Base-by-base conservation (phyloP, 257 asterid genomes). In the Ehretia macrophylla region DNA sequence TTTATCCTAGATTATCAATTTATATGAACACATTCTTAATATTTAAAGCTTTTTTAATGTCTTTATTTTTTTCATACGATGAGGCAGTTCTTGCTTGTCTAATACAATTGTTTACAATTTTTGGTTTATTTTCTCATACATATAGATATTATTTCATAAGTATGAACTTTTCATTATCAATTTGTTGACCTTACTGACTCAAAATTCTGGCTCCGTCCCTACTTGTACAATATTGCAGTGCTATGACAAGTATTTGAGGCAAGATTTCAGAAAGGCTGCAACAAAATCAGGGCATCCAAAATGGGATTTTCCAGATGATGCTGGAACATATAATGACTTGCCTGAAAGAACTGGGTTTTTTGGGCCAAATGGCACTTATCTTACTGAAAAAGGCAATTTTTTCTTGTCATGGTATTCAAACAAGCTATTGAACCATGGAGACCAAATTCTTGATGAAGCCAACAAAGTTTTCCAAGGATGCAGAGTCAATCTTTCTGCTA, bases 381-480 rank as follows among this genome's bases (percentile, higher is more conserved):
- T 71, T 51, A 60, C 79, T 1, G 76, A 65, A 13, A 55, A 78
- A 21, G 79, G 76, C 54, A 60, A 58, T 32, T 78, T 71, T 21
- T 77, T 78, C 76, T 55, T 78, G 72, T 64, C 55, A 37, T 68
- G 81, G 81, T 78, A 78, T 68, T 73, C 80, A 11, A 65, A 61
- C 69, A 75, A 75, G 51, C 58, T 78, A 32, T 19, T 71, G 38
- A 17, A n/a, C 42, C 84, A 78, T 18, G 72, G 76, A 11, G 81
- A 78, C 71, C 78, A 71, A 32, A 71, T 78, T 47, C 73, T 78
- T 10, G 68, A 65, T 48, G 84, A 78, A 71, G 81, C 84, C 56
- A 78, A 75, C 62, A 75, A 59, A 72, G 64, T 59, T 51, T 78
- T 78, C 58, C 5, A 53, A 51, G 78, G 78, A 55, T 75, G 66